Percentiles rank a stretch among this genome's conserved stretches.
These are phyloP conservation scores for Anthoceros angustus DNA, from an alignment of 225 moss, liverwort and hornwort genomes.

Conservation along the genomic window DNA sequence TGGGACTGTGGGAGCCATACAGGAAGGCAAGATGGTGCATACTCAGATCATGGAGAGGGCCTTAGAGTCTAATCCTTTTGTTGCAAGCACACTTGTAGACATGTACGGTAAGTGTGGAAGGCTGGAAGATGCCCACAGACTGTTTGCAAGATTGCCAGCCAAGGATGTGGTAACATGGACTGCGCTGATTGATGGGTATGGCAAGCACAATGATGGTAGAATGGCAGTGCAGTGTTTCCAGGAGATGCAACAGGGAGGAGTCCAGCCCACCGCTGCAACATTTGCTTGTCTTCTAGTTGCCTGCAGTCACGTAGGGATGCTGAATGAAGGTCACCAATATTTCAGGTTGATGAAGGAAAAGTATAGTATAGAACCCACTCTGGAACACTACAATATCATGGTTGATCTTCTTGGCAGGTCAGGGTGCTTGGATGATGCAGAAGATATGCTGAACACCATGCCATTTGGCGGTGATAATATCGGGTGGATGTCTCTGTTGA, in stretches of 20 bases:
- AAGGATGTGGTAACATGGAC: constrained; percentile 1
- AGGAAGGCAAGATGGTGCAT: neutral
- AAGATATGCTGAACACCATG: neutral
- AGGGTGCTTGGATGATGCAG: neutral
- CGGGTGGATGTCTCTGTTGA: neutral
- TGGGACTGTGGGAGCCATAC: neutral
- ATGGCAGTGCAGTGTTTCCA: neutral
- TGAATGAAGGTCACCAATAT: neutral
- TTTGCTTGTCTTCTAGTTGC: neutral
- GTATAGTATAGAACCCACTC: neutral
- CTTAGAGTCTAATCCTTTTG: neutral
- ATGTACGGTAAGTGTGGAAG: neutral
- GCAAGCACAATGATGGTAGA: neutral
- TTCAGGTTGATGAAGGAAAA: neutral
- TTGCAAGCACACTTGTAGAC: neutral
- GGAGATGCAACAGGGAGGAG: neutral
- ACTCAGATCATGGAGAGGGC: neutral
- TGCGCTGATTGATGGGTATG: neutral
- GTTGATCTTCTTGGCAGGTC: neutral
- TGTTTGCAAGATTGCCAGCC: neutral
- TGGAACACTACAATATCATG: neutral
- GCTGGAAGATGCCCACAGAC: neutral
- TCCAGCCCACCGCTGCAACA: neutral
- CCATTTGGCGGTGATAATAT: neutral
- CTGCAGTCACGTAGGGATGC: neutral